A percentile compares a stretch with the other conserved stretches of the same genome.
phyloP scores from a whole-genome alignment of 2,329 filamentous ascomycete genomes.

The Paracoccidioides lutzii region DNA sequence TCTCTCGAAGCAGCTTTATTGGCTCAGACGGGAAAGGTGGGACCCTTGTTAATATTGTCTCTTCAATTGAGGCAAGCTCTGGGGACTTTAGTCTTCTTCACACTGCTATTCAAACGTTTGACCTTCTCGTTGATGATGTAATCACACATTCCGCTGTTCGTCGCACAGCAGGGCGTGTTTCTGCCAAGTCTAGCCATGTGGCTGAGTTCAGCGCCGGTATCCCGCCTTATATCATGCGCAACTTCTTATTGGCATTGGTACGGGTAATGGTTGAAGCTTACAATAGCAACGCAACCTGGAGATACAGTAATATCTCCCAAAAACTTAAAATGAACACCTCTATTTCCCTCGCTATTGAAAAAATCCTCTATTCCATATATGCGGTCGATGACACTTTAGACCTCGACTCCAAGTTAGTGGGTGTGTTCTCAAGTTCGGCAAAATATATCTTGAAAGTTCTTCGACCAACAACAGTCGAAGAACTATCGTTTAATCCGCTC shows the following conservation, averaged over 20 bases:
- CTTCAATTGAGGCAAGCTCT: slow-evolving; percentile 65
- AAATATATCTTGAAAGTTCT: slow-evolving; percentile 66
- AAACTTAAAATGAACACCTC: slow-evolving; percentile 54
- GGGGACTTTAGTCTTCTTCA: slow-evolving; percentile 67
- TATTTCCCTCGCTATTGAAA: slow-evolving; percentile 58
- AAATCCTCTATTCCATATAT: slow-evolving; percentile 58
- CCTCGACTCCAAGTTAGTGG: slow-evolving; percentile 40
- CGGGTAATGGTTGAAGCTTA: slow-evolving; percentile 69
- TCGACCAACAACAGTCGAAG: slow-evolving; percentile 54
- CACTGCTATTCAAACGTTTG: slow-evolving; percentile 61
- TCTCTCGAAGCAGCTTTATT: slow-evolving; percentile 68
- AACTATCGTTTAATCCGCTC: slow-evolving; percentile 64
- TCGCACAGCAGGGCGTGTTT: slow-evolving; percentile 23
- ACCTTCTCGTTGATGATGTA: slow-evolving; percentile 61
- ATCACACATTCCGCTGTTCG: slow-evolving; percentile 41
- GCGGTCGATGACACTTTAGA: slow-evolving; percentile 53
- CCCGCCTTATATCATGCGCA: slow-evolving; percentile 63
- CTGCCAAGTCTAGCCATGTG: slow-evolving; percentile 19
- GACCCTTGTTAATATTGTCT: slow-evolving; percentile 63
- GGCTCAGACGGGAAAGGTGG: slow-evolving; percentile 64
- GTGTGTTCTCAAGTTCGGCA: slow-evolving; percentile 58
- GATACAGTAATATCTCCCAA: slow-evolving; percentile 56
- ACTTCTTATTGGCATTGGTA: slow-evolving; percentile 58
- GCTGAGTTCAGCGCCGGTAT: slow-evolving; percentile 52
- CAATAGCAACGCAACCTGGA: slow-evolving; percentile 77